Base-by-base conservation (phyloP, 768 basidiomycete species). In the Phaeolepiota aurea region DNA sequence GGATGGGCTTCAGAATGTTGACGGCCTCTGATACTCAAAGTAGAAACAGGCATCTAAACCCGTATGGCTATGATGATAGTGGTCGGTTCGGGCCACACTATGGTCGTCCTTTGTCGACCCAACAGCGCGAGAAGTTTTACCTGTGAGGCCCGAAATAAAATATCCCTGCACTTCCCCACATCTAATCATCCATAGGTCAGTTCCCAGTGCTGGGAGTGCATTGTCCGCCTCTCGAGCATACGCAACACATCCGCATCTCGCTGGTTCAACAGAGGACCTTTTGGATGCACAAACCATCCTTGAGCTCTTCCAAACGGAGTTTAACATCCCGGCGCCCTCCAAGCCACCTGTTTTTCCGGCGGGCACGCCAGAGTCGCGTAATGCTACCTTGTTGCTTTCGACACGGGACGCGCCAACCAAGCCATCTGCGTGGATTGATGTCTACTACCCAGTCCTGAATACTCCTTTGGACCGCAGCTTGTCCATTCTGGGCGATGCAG, bases 391-490 rank as follows among this genome's bases (percentile, higher is more conserved):
- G 25, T 28, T 28, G n/a, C 63, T 77, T 31, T 74, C 76, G 0
- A 60, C 62, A 15, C 51, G 61, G 4, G 55, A 65, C 19, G 64
- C 63, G 3, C 62, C 71, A 28, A 59, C 51, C 20, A 59, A 56
- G 18, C 82, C 84, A 2, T 71, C 64, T 0, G 86, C 82, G 42
- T 91, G 88, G 88, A 78, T 90, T 44, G 87, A 90, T 48, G 71
- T 74, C 25, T 96, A 98, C 59, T 94, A 85, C 59, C 91, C 93
- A 1, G 69, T 91, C 31, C 63, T 94, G 65, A 89, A 94, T 59
- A 83, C 77, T 0, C 79, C 87, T 1, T 65, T 82, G 4, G 74
- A 82, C 40, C 75, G 79, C 37, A 73, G 71, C 44, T 60, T 93
- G 9, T 72, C 82, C 36, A 77, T 92, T 15, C 59, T 87, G 32